Conservation (phyloP, 2,329 filamentous ascomycete genomes). For the Capronia epimyces region DNA sequence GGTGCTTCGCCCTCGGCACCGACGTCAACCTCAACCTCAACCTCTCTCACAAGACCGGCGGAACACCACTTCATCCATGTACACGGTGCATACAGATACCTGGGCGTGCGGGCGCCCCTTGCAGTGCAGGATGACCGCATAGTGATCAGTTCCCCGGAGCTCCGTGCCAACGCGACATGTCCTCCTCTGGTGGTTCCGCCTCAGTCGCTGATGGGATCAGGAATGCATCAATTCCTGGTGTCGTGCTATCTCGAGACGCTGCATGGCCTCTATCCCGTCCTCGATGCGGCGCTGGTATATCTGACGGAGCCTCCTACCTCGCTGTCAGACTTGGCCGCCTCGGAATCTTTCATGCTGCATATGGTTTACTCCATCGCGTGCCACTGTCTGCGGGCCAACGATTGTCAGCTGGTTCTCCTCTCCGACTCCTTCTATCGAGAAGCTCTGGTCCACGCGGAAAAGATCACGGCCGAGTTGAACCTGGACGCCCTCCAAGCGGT, state of each 20-base stretch:
- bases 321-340: not conserved
- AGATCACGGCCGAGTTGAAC: constrained; percentile 6
- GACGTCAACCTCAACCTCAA: not conserved
- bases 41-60: not conserved
- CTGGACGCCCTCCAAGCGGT: constrained; percentile 6
- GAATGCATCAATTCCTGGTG: constrained; percentile 1
- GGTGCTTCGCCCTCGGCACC: too few species aligned
- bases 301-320: not conserved
- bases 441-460: constrained; percentile 2
- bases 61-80: constrained; percentile 2
- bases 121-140: not conserved
- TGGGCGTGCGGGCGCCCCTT: not conserved
- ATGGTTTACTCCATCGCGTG: constrained; percentile 10
- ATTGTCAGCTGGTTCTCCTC: constrained; percentile 2
- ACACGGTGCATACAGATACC: constrained; percentile 1
- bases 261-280: constrained; percentile 4
- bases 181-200: not conserved
- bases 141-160: not conserved
- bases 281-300: not conserved
- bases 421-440: constrained; percentile 6
- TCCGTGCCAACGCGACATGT: not conserved
- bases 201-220: not conserved
- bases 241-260: constrained; percentile 1
- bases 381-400: constrained; percentile 8
- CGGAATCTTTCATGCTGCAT: constrained; percentile 1